Conservation (phyloP, 768 basidiomycete genomes). For the Auricularia cornea region DNA sequence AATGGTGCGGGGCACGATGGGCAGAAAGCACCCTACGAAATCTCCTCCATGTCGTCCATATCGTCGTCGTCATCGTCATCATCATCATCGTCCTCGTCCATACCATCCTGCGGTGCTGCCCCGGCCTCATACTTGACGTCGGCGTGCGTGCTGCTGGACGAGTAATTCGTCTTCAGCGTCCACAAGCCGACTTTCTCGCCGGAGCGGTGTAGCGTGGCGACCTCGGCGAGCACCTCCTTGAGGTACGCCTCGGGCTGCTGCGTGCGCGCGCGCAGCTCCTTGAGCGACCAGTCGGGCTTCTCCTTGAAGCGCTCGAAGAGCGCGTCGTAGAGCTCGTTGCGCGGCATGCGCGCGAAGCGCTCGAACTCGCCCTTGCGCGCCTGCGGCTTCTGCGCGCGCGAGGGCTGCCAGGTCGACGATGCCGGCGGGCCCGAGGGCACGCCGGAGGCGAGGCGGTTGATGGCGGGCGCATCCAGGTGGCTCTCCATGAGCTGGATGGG, state of each 20-base stretch:
- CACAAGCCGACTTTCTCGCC: slow-evolving; percentile 77
- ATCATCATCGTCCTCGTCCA: slow-evolving; percentile 26
- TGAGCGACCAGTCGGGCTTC: slow-evolving; percentile 74
- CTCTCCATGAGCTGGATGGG: slow-evolving; percentile 72
- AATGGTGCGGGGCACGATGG: no score
- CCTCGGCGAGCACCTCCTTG: slow-evolving; percentile 71
- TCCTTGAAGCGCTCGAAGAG: slow-evolving; percentile 74
- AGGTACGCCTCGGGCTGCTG: slow-evolving; percentile 84
- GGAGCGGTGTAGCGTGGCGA: slow-evolving; percentile 66
- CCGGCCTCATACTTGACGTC: slow-evolving; percentile 25
- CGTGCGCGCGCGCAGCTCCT: slow-evolving; percentile 64
- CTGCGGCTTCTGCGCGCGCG: slow-evolving; percentile 27
- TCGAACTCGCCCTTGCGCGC: slow-evolving; percentile 65
- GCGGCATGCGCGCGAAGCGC: slow-evolving; percentile 85
- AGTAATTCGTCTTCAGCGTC: slow-evolving; percentile 58
- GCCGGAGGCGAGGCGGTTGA: slow-evolving; percentile 74
- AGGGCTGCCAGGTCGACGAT: not conserved
- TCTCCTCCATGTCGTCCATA: slow-evolving; percentile 69
- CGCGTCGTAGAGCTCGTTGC: slow-evolving; percentile 78
- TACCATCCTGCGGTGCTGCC: slow-evolving; percentile 28
- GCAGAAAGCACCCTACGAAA: no score
- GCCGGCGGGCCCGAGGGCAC: not conserved
- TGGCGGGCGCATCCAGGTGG: slow-evolving; percentile 56
- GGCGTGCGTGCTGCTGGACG: slow-evolving; percentile 6
- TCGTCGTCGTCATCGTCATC: slow-evolving; percentile 48